Base-by-base conservation (phyloP, 306 rosid genomes). In the Canavalia ensiformis region DNA sequence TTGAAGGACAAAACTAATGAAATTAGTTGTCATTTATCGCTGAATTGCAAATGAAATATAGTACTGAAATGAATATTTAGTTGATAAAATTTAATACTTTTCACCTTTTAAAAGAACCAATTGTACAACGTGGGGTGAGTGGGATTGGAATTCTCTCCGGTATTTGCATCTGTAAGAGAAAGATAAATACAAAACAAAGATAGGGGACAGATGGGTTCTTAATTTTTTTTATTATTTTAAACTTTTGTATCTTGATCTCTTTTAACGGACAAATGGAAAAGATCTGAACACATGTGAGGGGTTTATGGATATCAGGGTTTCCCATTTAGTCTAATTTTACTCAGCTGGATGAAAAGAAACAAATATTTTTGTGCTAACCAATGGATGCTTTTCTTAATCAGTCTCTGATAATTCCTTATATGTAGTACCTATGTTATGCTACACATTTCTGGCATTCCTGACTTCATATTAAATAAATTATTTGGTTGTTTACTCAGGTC, bases 401-500 rank as follows among this genome's bases (percentile, higher is more conserved):
- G 42, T 51, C 63, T 65, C 63, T 77, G 57, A 10, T 60, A 52
- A 18, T 82, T 34, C 30, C 66, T 55, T 70, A 7, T 64, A 46
- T 56, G 73, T 56, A 11, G 49, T 52, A 11, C n/a, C 59, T 11
- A 44, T 41, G 51, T 70, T 37, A 62, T 55, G 72, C 42, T 67
- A 9, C 45, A 13, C 31, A 44, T 72, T 44, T 50, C 56, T 42
- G 28, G 59, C 74, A 58, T 77, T 35, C 8, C 29, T 18, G 25
- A 8, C 30, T 42, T 13, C 4, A 13, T 67, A 11, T 49, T 73
- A n/a, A 78, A 10, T 49, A 68, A 63, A 3, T 77, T 63, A 57
- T 76, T 55, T 64, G 71, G 47, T 51, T 77, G 73, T 77, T 86
- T 86, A 41, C 75, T 68, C 82, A 95, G 99, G 97, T 95, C 77